Base-by-base conservation (phyloP, 2,329 filamentous ascomycete species). In the Epichloe sp. region DNA sequence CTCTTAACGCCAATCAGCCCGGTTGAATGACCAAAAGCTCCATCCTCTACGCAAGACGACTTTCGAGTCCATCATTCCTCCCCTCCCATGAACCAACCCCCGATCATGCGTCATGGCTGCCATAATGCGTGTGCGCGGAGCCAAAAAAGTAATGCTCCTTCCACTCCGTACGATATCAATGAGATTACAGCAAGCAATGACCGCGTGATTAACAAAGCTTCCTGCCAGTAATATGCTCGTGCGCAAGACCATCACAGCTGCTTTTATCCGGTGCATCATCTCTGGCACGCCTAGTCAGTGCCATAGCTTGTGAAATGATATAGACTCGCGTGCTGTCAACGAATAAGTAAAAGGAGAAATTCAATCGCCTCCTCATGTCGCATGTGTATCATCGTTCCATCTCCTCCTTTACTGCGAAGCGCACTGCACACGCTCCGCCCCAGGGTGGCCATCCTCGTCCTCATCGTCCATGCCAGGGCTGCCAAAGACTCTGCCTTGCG, bases 401-500 rank as follows among this genome's bases (percentile, higher is more conserved):
- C 8, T 8, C 12, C 19, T n/a, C 6, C 43, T 70, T 80, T 90
- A 93, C 79, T 93, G 87, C 36, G 86, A 88, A 52, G 87, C 86
- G 69, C 87, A 93, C 75, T 93, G 87, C 53, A 93, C 86, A 56
- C 87, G 81, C 74, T 90, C 86, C 47, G 74, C 85, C 55, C 85
- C 84, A 56, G 86, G 83, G 19, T 83, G 85, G 45, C 87, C 85
- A 44, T 89, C 82, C 7, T 90, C 86, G 12, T 90, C 86, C 41
- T 90, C 86, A 1, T 88, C 84, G 75, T 81, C 81, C 54, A 68
- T 66, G 50, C 69, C 71, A 21, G 74, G 73, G 56, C 79, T 82
- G 53, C 82, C 83, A 57, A 86, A 84, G 44, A 85, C 85, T 58
- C 84, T 77, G 50, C 78, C 77, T 62, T 80, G 77, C 36, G 74